phyloP scores from a whole-genome alignment of 805 yeast species.

The Teunomyces barrocoloradensis region DNA sequence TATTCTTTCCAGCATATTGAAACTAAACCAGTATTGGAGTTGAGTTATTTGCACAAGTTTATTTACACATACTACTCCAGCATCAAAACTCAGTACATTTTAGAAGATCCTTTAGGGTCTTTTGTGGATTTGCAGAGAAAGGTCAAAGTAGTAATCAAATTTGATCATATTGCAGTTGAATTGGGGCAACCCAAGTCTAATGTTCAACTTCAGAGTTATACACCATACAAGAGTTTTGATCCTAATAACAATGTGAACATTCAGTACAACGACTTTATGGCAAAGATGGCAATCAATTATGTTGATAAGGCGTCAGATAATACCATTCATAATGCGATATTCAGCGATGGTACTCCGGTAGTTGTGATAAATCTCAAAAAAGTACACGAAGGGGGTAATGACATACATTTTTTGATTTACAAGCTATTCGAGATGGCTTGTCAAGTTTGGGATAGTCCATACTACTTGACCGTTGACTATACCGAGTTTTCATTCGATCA shows the following conservation, averaged over 20 bases:
- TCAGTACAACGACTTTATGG: slow-evolving; percentile 70
- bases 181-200: slow-evolving; percentile 61
- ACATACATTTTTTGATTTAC: slow-evolving; percentile 52
- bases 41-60: slow-evolving; percentile 41
- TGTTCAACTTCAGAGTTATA: slow-evolving; percentile 56
- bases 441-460: slow-evolving; percentile 70
- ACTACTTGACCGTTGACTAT: slow-evolving; percentile 63
- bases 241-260: slow-evolving; percentile 44
- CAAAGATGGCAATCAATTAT: slow-evolving; percentile 57
- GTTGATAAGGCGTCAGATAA: slow-evolving; percentile 42
- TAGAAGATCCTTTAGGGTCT: slow-evolving; percentile 18
- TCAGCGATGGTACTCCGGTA: slow-evolving; percentile 71
- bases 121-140: slow-evolving; percentile 18
- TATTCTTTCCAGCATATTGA: slow-evolving; percentile 9
- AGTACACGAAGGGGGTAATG: slow-evolving; percentile 34
- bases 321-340: slow-evolving; percentile 59
- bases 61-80: slow-evolving; percentile 31
- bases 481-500: slow-evolving; percentile 50
- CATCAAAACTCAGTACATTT: slow-evolving; percentile 29
- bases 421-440: slow-evolving; percentile 62
- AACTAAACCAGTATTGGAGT: slow-evolving; percentile 31
- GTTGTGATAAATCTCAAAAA: slow-evolving; percentile 49
- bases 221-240: slow-evolving; percentile 42
- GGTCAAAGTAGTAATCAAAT: slow-evolving; percentile 27
- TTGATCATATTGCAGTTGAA: slow-evolving; percentile 47